phyloP scores from a whole-genome alignment of 176 grass and related monocot genomes.

The Canna indica region DNA sequence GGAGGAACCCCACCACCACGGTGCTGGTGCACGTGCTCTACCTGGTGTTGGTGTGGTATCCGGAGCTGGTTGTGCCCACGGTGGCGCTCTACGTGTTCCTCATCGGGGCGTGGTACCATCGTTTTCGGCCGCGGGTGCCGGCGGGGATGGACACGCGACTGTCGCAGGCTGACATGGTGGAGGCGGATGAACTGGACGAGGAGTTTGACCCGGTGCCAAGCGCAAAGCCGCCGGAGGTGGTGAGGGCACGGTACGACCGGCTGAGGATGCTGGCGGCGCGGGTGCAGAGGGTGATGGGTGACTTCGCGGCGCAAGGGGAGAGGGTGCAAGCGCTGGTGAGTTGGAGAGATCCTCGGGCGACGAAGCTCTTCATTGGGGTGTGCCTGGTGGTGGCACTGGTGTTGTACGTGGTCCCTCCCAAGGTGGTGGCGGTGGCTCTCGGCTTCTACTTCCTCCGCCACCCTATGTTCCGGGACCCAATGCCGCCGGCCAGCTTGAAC shows the following conservation, averaged over 20 bases:
- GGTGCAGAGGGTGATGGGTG: conserved; percentile 89
- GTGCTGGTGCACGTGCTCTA: conserved; percentile 81
- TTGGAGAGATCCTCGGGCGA: conserved; percentile 93
- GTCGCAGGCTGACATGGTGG: conserved; percentile 90
- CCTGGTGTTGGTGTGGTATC: conserved; percentile 93
- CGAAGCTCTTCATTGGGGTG: conserved; percentile 79
- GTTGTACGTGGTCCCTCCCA: conserved; percentile 70
- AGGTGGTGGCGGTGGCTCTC: conserved; percentile 86
- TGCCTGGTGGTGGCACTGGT: conserved; percentile 66
- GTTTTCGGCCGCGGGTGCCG: conserved; percentile 67
- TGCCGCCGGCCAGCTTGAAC: conserved; percentile 78
- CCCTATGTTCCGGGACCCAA: conserved; percentile 89
- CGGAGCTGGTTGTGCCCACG: conserved; percentile 86
- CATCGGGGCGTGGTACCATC: conserved; percentile 83
- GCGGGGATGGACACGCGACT: conserved; percentile 79
- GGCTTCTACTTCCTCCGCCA: conserved; percentile 98
- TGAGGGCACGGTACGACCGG: conserved; percentile 55
- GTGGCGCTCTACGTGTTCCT: conserved; percentile 81
- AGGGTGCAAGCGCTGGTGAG: conserved; percentile 89
- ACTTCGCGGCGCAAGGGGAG: conserved; percentile 91
- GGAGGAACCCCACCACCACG: conserved; percentile 64
- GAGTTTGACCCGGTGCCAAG: conserved; percentile 81
- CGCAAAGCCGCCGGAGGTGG: conserved; percentile 22
- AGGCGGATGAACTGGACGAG: conserved; percentile 82
- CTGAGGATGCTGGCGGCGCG: conserved; percentile 60